These are phyloP conservation scores for Alternaria triticimaculans DNA, from an alignment of 2,329 filamentous ascomycete species.

Conservation along the genomic window DNA sequence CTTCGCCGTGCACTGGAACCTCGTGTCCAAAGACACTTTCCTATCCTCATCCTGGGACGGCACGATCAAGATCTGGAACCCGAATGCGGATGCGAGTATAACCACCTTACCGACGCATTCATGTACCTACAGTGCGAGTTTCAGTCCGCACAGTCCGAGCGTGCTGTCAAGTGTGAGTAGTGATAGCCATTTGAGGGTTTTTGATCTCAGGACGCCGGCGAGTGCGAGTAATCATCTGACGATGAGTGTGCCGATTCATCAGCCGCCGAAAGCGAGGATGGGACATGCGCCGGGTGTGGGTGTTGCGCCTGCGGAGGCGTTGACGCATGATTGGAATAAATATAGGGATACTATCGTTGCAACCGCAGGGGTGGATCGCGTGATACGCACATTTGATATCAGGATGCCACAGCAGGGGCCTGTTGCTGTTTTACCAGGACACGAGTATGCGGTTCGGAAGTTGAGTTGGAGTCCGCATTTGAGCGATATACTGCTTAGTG, in stretches of 20 bases:
- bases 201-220: slow-evolving; percentile 86
- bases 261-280: slow-evolving; percentile 62
- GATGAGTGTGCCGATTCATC: slow-evolving; percentile 82
- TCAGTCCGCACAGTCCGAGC: slow-evolving; percentile 85
- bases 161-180: slow-evolving; percentile 87
- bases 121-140: slow-evolving; percentile 93
- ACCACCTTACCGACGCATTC: slow-evolving; percentile 88
- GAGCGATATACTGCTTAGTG: slow-evolving; percentile 84
- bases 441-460: slow-evolving; percentile 88
- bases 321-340: slow-evolving; percentile 99
- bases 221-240: slow-evolving; percentile 88
- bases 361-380: slow-evolving; percentile 85
- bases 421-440: slow-evolving; percentile 75
- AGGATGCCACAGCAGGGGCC: slow-evolving; percentile 77
- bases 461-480: slow-evolving; percentile 93
- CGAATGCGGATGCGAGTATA: slow-evolving; percentile 74
- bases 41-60: slow-evolving; percentile 95
- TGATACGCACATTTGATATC: slow-evolving; percentile 90
- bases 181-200: slow-evolving; percentile 88
- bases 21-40: slow-evolving; percentile 89
- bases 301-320: slow-evolving; percentile 75
- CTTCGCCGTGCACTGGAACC: slow-evolving; percentile 91
- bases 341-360: slow-evolving; percentile 86
- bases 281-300: slow-evolving; percentile 50
- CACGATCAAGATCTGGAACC: slow-evolving; percentile 94